Evolutionary conservation across 2,329 filamentous ascomycete species (phyloP).

Genomic region (Thermomyces lanuginosus): DNA sequence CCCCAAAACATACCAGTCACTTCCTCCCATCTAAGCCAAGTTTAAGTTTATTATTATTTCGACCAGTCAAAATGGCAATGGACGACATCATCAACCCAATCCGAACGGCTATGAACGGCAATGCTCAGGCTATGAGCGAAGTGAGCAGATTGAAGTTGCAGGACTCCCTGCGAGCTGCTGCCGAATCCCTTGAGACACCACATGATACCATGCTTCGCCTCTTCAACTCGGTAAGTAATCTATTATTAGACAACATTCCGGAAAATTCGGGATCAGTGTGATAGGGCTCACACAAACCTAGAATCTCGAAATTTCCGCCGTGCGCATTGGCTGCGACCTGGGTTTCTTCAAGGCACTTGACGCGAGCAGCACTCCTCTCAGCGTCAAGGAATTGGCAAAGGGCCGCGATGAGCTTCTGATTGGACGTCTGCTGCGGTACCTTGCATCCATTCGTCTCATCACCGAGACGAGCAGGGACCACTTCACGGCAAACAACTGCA

Average conservation of each 20-base stretch:
- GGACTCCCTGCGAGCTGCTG: conserved; percentile 7
- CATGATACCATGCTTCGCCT: conserved; percentile 9
- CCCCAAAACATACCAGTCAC: no score
- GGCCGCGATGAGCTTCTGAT: conserved; percentile 2
- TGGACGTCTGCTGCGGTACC: conserved; percentile 12
- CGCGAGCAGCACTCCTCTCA: conserved; percentile 7
- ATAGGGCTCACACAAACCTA: conserved; percentile 1
- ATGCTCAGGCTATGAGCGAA: no score
- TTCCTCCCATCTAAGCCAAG: no score
- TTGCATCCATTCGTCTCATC: conserved; percentile 9
- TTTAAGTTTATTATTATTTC: no score
- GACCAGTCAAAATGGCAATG: no score
- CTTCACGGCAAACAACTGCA: conserved; percentile 10
- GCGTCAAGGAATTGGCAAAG: conserved; percentile 6
- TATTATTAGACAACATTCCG: background rate
- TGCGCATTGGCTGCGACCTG: conserved; percentile 10
- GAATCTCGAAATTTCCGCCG: conserved; percentile 8
- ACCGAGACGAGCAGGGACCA: conserved; percentile 7
- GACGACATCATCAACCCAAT: no score
- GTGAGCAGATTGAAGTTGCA: no score
- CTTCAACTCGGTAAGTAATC: conserved; percentile 2
- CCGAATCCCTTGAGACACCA: conserved; percentile 7
- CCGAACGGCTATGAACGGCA: no score
- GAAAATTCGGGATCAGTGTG: no score
- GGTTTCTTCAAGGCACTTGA: conserved; percentile 9